Base-by-base conservation (phyloP, 2,329 filamentous ascomycete species). In the Aschersonia sp. region DNA sequence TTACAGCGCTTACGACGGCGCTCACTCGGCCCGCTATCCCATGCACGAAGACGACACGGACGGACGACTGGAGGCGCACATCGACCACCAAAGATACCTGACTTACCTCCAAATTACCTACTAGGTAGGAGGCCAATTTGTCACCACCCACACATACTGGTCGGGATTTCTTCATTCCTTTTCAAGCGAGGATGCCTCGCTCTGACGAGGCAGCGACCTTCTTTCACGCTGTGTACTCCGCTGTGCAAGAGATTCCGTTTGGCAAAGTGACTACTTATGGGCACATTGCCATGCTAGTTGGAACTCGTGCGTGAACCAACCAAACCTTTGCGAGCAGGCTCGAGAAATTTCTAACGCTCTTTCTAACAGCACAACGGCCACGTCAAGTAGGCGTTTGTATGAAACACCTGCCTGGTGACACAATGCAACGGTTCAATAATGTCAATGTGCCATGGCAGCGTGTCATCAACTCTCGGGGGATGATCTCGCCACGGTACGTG, bases 371-470 rank as follows among this genome's bases (percentile, higher is more conserved):
- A 4, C 76, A 86, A 59, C 72, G 83, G 2, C 79, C 83, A 1
- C 78, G 89, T 49, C 90, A 97, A 66, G 89, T 97, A 6, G 90
- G 90, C 47, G 73, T 92, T 44, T 94, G 85, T 63, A 76, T 97
- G 30, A 95, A 95, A 62, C 83, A 95, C 60, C 78, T 97, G 10
- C 77, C 88, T 1, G 59, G 66, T 6, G 71, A 76, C 49, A 56
- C 68, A 0, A 62, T 67, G 0, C 53, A 60, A 48, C 71, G 65
- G 49, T 94, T 83, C 66, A 83, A 95, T 62, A 71, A 75, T 50
- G 71, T 69, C 30, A 95, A 83, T 53, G 90, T 97, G 4, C 90
- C 90, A 0, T 97, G 90, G 90, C 90, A 97, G 69, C 73, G 92
- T 49, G 86, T 97, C 50, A 84, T 97, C 60, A 95, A 90, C 62